A percentile compares a stretch with the other conserved stretches of the same genome.
phyloP scores from a whole-genome alignment of 148 eudicot genomes.

The Rhododendron henanense region DNA sequence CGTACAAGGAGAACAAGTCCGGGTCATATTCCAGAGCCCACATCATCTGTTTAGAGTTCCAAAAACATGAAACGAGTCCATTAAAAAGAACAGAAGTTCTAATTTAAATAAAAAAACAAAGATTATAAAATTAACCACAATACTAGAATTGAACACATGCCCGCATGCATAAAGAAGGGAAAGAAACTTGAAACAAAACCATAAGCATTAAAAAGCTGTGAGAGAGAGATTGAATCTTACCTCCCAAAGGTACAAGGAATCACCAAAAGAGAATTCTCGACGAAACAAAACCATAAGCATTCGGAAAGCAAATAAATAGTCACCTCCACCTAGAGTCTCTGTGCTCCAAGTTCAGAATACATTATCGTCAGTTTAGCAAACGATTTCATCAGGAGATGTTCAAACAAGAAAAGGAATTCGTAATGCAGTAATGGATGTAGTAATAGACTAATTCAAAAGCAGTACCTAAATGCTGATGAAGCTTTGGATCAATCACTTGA shows the following conservation, averaged over 20 bases:
- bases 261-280: constrained; percentile 88
- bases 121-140: not conserved
- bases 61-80: not conserved
- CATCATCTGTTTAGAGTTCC: constrained; percentile 66
- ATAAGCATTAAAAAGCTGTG: not conserved
- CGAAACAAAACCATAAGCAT: constrained; percentile 99
- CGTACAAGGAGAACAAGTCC: constrained; percentile 56
- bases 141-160: not conserved
- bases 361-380: not conserved
- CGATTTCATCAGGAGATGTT: not conserved
- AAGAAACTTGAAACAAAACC: not conserved
- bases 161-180: not conserved
- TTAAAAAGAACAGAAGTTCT: not conserved
- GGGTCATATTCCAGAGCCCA: constrained; percentile 95
- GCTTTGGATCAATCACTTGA: constrained; percentile 89
- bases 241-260: constrained; percentile 96
- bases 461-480: constrained; percentile 86
- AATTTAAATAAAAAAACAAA: not conserved
- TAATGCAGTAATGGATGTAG: not conserved
- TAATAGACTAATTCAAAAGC: not conserved
- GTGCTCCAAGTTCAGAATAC: constrained; percentile 19
- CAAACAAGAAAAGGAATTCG: not conserved
- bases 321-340: constrained; percentile 87
- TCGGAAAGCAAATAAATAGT: constrained; percentile 84
- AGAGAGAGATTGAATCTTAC: constrained; percentile 27